These are phyloP conservation scores for Echites panduratus DNA, from an alignment of 257 asterid species.

Conservation along the genomic window DNA sequence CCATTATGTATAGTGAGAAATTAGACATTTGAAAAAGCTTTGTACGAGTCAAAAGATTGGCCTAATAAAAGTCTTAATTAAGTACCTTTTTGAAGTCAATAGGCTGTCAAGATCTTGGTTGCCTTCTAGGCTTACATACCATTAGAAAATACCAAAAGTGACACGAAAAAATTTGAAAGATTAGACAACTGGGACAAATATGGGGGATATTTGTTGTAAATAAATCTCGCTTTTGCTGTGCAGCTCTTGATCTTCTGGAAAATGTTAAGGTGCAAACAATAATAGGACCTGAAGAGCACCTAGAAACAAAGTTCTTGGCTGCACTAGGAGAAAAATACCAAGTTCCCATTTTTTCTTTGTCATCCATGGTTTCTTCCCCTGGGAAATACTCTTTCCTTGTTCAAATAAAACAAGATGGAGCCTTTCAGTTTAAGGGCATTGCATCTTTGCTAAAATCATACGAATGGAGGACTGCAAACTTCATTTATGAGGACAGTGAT, in stretches of 20 bases:
- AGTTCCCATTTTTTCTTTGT: slow-evolving; percentile 33
- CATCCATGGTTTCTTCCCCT: slow-evolving; percentile 19
- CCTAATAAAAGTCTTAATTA: too few species aligned
- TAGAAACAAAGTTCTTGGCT: slow-evolving; percentile 25
- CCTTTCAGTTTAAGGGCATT: slow-evolving; percentile 30
- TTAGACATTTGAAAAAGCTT: too few species aligned
- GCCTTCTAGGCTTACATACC: too few species aligned
- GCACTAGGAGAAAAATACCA: slow-evolving; percentile 21
- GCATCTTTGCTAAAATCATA: slow-evolving; percentile 22
- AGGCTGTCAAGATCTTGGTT: too few species aligned
- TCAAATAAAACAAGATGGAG: slow-evolving; percentile 34
- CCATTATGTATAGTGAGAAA: too few species aligned
- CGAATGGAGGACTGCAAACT: slow-evolving; percentile 30
- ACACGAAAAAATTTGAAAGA: too few species aligned
- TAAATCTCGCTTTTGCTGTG: neutral
- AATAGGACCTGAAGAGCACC: slow-evolving; percentile 26
- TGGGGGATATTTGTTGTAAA: too few species aligned
- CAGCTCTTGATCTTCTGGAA: slow-evolving; percentile 41
- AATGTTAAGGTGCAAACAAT: slow-evolving; percentile 27
- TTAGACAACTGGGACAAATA: too few species aligned
- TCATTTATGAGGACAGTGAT: slow-evolving; percentile 28
- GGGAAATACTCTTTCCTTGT: slow-evolving; percentile 24
- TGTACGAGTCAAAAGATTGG: too few species aligned
- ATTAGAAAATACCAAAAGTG: too few species aligned
- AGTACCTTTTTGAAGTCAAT: too few species aligned